Base-by-base conservation (phyloP, 176 grass and related monocot genomes). In the Avena atlantica region DNA sequence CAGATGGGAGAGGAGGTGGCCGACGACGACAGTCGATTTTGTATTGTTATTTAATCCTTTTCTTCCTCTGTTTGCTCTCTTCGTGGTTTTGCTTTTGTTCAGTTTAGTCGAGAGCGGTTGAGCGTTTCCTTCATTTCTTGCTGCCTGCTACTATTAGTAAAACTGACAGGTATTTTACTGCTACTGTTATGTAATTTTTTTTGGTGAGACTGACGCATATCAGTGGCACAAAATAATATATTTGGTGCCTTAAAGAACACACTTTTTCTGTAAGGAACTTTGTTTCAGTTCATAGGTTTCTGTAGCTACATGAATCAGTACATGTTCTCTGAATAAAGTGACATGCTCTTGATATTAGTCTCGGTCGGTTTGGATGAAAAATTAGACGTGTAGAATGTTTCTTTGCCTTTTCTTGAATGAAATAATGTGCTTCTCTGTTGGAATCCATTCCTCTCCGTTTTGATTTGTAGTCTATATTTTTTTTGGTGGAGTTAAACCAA, bases 21-120 rank as follows among this genome's bases (percentile, higher is more conserved):
- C 4, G 67, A 71, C 7, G 36, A 81, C 80, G 85, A 76, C 68
- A 76, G 50, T 61, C 59, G 89, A 76, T 59, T 29, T 29, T 29
- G 27, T 29, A 29, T 29, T 29, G 27, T 29, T 29, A 29, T 29
- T 29, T 29, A 29, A 29, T 83, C 48, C 21, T 25, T 84, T 70
- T 80, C 19, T 70, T 82, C 66, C 8, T 50, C 40, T 68, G 73
- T 78, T 69, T 45, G 60, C 42, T 67, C 27, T 52, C 6, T 61
- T 61, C 55, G 12, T 48, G 73, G 36, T 64, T 82, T 40, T 40
- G 2, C 45, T 15, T 68, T 73, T 52, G 70, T 53, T 66, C 59
- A 45, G 40, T 50, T 85, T 66, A 76, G 60, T 60, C 74, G 69
- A 50, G 85, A 55, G 89, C 76, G 81, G 81, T 88, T 85, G 81